These are phyloP conservation scores for Hylodesmum podocarpum DNA, from an alignment of 306 rosid species.

Conservation along the genomic window DNA sequence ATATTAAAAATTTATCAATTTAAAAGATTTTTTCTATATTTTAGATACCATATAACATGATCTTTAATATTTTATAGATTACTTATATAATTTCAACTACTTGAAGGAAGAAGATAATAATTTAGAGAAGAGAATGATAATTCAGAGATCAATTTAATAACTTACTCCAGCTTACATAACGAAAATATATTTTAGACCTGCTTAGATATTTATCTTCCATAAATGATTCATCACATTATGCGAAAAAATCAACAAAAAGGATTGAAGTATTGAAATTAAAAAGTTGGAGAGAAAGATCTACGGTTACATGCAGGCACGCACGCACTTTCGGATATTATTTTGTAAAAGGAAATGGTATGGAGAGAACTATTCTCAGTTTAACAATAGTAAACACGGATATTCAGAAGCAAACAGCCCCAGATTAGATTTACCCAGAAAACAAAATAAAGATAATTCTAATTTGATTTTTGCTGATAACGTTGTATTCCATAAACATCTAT, in stretches of 20 bases:
- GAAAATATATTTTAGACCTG: background rate
- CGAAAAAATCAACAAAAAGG: background rate
- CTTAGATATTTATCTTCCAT: no score
- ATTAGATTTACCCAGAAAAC: slow-evolving; percentile 13
- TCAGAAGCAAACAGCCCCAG: slow-evolving; percentile 25
- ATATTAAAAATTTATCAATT: no score
- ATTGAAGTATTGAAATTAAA: slow-evolving; percentile 2
- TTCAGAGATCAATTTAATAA: no score
- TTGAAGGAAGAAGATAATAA: no score
- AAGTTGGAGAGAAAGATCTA: slow-evolving; percentile 15
- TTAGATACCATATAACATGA: no score
- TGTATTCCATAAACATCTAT: slow-evolving; percentile 76
- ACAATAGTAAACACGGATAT: slow-evolving; percentile 4
- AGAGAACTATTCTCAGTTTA: slow-evolving; percentile 17
- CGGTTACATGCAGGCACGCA: slow-evolving; percentile 5
- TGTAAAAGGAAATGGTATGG: slow-evolving; percentile 2
- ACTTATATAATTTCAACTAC: no score
- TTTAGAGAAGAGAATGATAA: no score
- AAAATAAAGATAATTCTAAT: slow-evolving; percentile 25
- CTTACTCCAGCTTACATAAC: background rate
- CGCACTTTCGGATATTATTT: slow-evolving; percentile 34
- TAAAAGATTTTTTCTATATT: no score
- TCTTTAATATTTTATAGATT: no score
- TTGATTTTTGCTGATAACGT: slow-evolving; percentile 68
- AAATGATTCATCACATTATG: background rate